Conservation (phyloP, 1,284 basidiomycete genomes). For the Pseudozyma thailandica region DNA sequence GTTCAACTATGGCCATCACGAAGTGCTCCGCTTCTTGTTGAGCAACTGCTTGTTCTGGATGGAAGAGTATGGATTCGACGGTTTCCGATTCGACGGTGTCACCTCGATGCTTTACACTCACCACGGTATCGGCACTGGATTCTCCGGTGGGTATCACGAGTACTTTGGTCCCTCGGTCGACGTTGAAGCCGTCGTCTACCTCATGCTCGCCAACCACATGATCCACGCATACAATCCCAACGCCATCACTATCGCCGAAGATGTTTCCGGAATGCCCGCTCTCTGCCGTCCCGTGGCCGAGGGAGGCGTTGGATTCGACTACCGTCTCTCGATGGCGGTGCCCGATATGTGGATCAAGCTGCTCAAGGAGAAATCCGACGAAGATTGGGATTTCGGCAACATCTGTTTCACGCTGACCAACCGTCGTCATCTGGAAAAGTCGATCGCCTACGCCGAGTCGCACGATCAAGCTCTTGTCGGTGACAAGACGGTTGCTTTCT, state of each 20-base stretch:
- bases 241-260: conserved; percentile 92
- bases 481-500: conserved; percentile 92
- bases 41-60: conserved; percentile 95
- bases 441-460: conserved; percentile 93
- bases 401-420: conserved; percentile 92
- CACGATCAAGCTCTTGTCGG: conserved; percentile 98
- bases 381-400: conserved; percentile 86
- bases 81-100: conserved; percentile 97
- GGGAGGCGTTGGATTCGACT: conserved; percentile 96
- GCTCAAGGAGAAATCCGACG: conserved; percentile 88
- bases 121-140: conserved; percentile 96
- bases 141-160: conserved; percentile 97
- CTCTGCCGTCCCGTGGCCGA: conserved; percentile 81
- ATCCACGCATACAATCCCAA: conserved; percentile 83
- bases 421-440: conserved; percentile 87
- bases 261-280: conserved; percentile 97
- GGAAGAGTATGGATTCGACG: conserved; percentile 94
- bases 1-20: conserved; percentile 95
- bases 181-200: conserved; percentile 88
- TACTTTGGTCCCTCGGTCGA: conserved; percentile 91
- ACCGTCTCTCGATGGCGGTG: conserved; percentile 95
- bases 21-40: conserved; percentile 91
- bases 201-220: conserved; percentile 96
- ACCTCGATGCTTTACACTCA: conserved; percentile 98
- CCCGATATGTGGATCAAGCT: conserved; percentile 99